phyloP scores from a whole-genome alignment of 805 yeast species.

The Yarrowia osloensis region DNA sequence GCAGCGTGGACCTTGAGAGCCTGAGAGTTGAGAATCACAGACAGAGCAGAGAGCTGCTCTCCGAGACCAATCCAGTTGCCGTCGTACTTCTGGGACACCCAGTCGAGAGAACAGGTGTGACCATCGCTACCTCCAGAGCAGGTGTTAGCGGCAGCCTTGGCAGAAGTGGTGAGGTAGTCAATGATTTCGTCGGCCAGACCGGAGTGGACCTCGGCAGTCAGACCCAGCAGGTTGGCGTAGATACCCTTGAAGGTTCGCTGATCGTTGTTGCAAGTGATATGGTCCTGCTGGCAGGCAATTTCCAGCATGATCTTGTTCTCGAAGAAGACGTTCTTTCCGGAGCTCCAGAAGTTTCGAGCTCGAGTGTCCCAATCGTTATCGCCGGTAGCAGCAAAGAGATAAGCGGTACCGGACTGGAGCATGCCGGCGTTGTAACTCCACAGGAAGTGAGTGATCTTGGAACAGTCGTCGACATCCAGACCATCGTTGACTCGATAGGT shows the following conservation, averaged over 20 bases:
- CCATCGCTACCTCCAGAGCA: constrained; percentile 83
- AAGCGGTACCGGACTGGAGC: constrained; percentile 68
- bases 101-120: constrained; percentile 77
- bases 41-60: constrained; percentile 80
- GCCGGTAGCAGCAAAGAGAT: constrained; percentile 60
- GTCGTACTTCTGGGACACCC: constrained; percentile 50
- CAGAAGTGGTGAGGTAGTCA: constrained; percentile 52
- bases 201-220: constrained; percentile 63
- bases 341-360: constrained; percentile 50
- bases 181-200: constrained; percentile 52
- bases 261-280: constrained; percentile 63
- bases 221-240: constrained; percentile 63
- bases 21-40: constrained; percentile 54
- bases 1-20: constrained; percentile 55
- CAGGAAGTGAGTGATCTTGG: constrained; percentile 53
- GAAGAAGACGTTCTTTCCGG: constrained; percentile 51
- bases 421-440: constrained; percentile 80
- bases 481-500: constrained; percentile 66
- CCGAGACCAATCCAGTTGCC: constrained; percentile 75
- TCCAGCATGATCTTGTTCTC: constrained; percentile 61
- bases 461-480: constrained; percentile 55
- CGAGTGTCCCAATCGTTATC: constrained; percentile 62
- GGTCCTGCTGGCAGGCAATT: constrained; percentile 64
- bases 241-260: constrained; percentile 76
- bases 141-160: constrained; percentile 70